Base-by-base conservation (phyloP, 768 basidiomycete genomes). In the Cystoderma amianthinum region DNA sequence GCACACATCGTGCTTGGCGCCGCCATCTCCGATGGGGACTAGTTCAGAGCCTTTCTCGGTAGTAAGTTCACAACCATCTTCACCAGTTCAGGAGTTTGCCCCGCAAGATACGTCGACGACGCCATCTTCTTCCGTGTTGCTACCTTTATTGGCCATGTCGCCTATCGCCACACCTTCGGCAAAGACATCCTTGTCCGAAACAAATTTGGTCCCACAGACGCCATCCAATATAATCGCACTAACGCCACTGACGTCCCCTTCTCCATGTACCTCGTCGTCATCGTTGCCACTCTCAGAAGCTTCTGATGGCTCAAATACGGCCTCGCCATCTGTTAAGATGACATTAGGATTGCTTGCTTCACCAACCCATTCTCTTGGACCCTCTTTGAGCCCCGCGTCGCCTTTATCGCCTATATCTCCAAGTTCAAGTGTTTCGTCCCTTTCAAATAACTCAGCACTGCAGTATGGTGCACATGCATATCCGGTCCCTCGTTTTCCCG, bases 381-480 rank as follows among this genome's bases (percentile, higher is more conserved):
- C 25, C 25, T 28, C 25, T 7, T n/a, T n/a, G n/a, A 28, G 25
- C 25, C 25, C 25, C 25, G n/a, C 7, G 7, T 28, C 25, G n/a
- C 32, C 44, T 22, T 48, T 47, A 2, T 34, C 32, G 4, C 20
- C 22, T 12, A 33, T 37, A 19, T 42, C 48, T 17, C 34, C 43
- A 20, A 23, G n/a, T 7, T 28, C 25, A n/a, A 28, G 25, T n/a
- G n/a, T n/a, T n/a, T 28, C 25, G n/a, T 28, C 25, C n/a, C n/a
- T 7, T n/a, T 7, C 7, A n/a, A 28, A 7, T 7, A 28, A n/a
- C 25, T n/a, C 25, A 7, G 25, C 7, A 28, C 25, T 28, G n/a
- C 25, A n/a, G 25, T 28, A 7, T n/a, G n/a, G 7, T n/a, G n/a
- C n/a, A 28, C 25, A 28, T n/a, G n/a, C n/a, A 7, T n/a, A 7